Conservation (phyloP, 108 stramenopile genomes). For the Seminavis robusta region DNA sequence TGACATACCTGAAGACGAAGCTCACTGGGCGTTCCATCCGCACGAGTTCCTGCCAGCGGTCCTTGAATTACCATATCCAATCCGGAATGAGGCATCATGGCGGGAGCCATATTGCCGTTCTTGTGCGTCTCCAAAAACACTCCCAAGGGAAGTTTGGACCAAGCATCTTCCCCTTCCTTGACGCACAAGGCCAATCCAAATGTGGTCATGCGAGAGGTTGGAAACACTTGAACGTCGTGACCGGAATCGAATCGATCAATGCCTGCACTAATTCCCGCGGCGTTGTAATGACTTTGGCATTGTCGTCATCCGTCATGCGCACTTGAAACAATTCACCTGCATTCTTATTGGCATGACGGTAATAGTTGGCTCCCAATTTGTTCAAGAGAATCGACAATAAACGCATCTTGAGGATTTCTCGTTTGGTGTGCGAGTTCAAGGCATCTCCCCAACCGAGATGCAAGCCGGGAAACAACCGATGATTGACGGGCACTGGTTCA, state of each 20-base stretch:
- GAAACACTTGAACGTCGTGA: constrained; percentile 30
- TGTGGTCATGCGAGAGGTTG: constrained; percentile 23
- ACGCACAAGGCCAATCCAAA: constrained; percentile 43
- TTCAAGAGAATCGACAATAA: constrained; percentile 35
- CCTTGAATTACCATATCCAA: constrained; percentile 32
- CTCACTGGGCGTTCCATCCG: constrained; percentile 3
- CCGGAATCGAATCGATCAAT: constrained; percentile 24
- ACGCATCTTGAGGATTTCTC: constrained; percentile 32
- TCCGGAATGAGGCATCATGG: constrained; percentile 28
- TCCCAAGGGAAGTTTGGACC: constrained; percentile 38
- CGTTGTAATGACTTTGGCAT: constrained; percentile 8
- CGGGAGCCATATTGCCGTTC: constrained; percentile 19
- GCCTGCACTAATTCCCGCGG: constrained; percentile 31
- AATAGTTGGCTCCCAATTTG: constrained; percentile 27
- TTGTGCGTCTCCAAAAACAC: constrained; percentile 8
- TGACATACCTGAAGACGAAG: constrained; percentile 42
- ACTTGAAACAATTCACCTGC: constrained; percentile 5
- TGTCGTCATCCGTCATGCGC: constrained; percentile 17
- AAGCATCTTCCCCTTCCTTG: constrained; percentile 39
- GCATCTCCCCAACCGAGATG: constrained; percentile 26
- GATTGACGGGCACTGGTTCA: constrained; percentile 18
- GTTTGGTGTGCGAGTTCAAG: constrained; percentile 33
- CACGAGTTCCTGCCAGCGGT: constrained; percentile 20
- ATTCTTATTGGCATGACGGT: not conserved
- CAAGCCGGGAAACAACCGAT: constrained; percentile 39